Percentiles rank a stretch among this genome's conserved stretches.
These are phyloP conservation scores for Cajanus cajan DNA, from an alignment of 306 rosid species.

Conservation along the genomic window DNA sequence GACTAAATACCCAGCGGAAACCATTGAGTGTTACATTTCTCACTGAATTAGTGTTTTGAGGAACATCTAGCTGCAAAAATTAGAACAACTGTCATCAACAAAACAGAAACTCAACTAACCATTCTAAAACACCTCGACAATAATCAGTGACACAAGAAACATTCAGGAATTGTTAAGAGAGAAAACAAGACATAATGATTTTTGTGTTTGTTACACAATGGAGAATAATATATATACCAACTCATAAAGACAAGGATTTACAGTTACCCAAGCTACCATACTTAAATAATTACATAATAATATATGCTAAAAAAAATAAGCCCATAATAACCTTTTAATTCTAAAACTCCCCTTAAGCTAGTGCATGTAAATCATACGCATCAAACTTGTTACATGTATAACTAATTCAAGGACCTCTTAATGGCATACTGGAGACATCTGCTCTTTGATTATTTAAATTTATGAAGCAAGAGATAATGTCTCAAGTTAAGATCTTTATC, in stretches of 20 bases:
- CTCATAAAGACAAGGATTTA: not conserved
- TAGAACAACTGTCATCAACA: slow-evolving; percentile 19
- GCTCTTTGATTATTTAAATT: not conserved
- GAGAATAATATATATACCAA: not conserved
- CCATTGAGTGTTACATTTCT: slow-evolving; percentile 61
- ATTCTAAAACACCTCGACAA: slow-evolving; percentile 2
- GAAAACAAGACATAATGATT: not conserved
- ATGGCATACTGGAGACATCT: not conserved
- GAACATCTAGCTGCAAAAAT: slow-evolving; percentile 71
- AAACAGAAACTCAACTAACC: slow-evolving; percentile 21
- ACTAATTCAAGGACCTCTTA: not conserved
- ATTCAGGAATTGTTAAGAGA: not conserved
- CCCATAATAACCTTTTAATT: not conserved
- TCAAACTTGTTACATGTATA: not conserved
- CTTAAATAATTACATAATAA: not conserved
- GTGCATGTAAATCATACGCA: not conserved
- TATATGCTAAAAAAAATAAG: not conserved
- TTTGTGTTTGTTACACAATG: not conserved
- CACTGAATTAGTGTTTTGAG: slow-evolving; percentile 55
- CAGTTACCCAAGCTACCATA: not conserved
- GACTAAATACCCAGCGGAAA: slow-evolving; percentile 70
- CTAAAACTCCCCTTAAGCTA: not conserved
- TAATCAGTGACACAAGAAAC: not conserved
- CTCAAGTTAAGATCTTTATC: no score
- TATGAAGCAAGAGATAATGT: not conserved